Percentiles rank a stretch among this genome's conserved stretches.
Conservation (phyloP, 176 grass and related monocot genomes). For the Cenchrus purpureus region DNA sequence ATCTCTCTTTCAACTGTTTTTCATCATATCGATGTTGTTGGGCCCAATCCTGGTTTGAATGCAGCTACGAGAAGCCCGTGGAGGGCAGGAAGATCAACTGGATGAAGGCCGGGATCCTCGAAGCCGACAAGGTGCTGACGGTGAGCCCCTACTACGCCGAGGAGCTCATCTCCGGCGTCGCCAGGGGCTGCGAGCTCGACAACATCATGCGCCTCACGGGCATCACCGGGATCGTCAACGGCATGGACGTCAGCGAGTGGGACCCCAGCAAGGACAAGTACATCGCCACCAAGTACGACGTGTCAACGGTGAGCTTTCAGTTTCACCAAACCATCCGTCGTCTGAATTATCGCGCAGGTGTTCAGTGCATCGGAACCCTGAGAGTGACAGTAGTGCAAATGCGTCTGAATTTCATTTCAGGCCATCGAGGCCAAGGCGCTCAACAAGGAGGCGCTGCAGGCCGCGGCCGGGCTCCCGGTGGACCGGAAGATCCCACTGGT, state of each 20-base stretch:
- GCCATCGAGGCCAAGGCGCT: slow-evolving; percentile 71
- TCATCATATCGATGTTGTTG: not conserved
- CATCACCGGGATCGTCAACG: slow-evolving; percentile 84
- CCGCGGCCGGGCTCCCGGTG: slow-evolving; percentile 73
- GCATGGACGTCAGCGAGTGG: slow-evolving; percentile 97
- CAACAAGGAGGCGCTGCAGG: slow-evolving; percentile 94
- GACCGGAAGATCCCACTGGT: slow-evolving; percentile 68
- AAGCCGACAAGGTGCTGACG: slow-evolving; percentile 70
- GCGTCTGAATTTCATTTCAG: slow-evolving; percentile 44
- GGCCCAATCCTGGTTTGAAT: not conserved
- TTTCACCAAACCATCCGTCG: not conserved
- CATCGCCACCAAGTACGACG: slow-evolving; percentile 71
- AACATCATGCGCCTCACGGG: slow-evolving; percentile 59
- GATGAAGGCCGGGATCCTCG: slow-evolving; percentile 86
- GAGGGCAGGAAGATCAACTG: slow-evolving; percentile 95
- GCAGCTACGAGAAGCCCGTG: slow-evolving; percentile 86
- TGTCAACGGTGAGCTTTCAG: slow-evolving; percentile 56
- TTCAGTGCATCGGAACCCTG: not conserved
- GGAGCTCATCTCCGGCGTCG: slow-evolving; percentile 78
- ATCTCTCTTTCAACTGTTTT: not conserved
- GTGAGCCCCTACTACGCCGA: slow-evolving; percentile 91
- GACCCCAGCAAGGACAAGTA: slow-evolving; percentile 83
- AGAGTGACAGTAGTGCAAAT: not conserved
- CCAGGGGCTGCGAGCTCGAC: slow-evolving; percentile 84
- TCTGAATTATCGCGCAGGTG: not conserved